Base-by-base conservation (phyloP, 2,329 filamentous ascomycete species). In the Annulohypoxylon truncatum region DNA sequence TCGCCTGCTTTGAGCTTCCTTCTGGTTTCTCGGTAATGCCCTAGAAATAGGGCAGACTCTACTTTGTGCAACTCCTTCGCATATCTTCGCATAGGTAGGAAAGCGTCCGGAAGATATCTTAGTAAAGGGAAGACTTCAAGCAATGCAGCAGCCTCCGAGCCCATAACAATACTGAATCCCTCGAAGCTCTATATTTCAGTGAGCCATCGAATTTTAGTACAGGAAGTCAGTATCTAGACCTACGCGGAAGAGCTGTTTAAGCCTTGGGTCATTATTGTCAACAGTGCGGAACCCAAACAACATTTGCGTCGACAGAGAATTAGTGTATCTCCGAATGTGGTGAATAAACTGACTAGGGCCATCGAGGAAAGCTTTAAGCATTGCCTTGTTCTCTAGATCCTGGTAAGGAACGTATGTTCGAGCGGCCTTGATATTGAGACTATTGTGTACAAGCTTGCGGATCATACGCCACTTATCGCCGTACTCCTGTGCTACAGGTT, bases 381-480 rank as follows among this genome's bases (percentile, higher is more conserved):
- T 84, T 52, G 83, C 80, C 70, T 83, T 85, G 73, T 83, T 85
- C 72, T 88, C 85, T 2, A 88, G 77, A 50, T 83, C 80, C 67
- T 88, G 85, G 67, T 87, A 88, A 1, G 83, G 80, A 2, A 87
- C 79, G 61, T 89, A 89, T 7, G 77, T 75, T 56, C 78, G 79
- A 2, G 83, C 79, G 0, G 80, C 78, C 0, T 77, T 80, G 54
- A 83, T 73, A 66, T 85, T 84, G 26, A 87, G 80, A 1, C 84
- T 77, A 1, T 74, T 76, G 70, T 86, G 84, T 2, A 81, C 69
- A 68, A 81, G 74, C 54, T 77, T 79, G 12, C 79, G 76, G 22
- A 77, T 69, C 70, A 75, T 74, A 8, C 77, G 72, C 78, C 77
- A 80, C 28, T 60, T 72, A 2, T 76, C 75, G 6, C 77, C 77